Evolutionary conservation across 768 basidiomycete genomes (phyloP).

Genomic region (Coprinellus micaceus): DNA sequence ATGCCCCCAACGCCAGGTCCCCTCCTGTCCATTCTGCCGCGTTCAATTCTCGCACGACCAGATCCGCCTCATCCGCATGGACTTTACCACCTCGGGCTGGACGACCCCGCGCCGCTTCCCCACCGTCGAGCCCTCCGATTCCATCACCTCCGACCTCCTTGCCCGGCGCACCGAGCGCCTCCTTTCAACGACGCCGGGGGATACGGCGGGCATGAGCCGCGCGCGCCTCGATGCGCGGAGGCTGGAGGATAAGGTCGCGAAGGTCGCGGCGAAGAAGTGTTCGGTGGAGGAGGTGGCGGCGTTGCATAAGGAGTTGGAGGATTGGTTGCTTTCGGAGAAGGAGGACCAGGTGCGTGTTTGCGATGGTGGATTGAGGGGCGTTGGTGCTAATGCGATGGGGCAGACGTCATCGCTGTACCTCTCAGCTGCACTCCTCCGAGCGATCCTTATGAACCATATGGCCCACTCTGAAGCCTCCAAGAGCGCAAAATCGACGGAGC

Average conservation of each 20-base stretch:
- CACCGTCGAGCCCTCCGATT: conserved; percentile 45
- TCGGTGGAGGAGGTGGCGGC: conserved; percentile 80
- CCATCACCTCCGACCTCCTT: conserved; percentile 37
- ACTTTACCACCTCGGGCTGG: conserved; percentile 67
- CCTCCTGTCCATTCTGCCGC: conserved; percentile 83
- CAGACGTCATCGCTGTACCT: conserved; percentile 68
- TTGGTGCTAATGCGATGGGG: background rate
- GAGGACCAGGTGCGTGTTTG: conserved; percentile 62
- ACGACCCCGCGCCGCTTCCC: conserved; percentile 60
- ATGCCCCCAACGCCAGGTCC: conserved; percentile 63
- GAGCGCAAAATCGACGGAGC: conserved; percentile 59
- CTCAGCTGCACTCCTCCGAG: conserved; percentile 74
- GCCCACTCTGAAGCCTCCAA: conserved; percentile 78
- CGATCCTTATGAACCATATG: conserved; percentile 78
- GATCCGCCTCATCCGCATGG: conserved; percentile 75
- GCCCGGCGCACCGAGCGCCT: conserved; percentile 48
- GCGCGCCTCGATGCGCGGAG: conserved; percentile 55
- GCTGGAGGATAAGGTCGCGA: conserved; percentile 75
- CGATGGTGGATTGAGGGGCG: too few species aligned
- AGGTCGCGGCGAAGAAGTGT: conserved; percentile 80
- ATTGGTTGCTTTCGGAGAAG: conserved; percentile 66
- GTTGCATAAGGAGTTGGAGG: conserved; percentile 75
- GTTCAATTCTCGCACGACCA: conserved; percentile 64
- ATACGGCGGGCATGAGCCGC: conserved; percentile 38
- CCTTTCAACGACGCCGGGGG: conserved; percentile 39